Evolutionary conservation across 441 rosid genomes (phyloP), one percentile per base, ranked within the genome.

Genomic region (California macrophylla): DNA sequence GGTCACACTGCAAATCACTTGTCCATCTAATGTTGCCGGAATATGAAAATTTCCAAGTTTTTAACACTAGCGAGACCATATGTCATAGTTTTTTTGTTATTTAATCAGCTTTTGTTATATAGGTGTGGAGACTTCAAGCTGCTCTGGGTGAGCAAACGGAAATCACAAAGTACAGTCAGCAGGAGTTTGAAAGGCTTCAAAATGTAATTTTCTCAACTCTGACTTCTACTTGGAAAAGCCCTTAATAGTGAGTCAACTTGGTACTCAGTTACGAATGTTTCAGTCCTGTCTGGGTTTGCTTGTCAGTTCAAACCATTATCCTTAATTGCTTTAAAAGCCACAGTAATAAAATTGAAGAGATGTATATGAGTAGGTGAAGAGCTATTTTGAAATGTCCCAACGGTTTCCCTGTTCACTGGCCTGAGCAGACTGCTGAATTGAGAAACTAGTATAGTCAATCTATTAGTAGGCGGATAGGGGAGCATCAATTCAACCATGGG

Each of bases 81-180:
- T 38, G 13, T 12, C 42, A 38, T 38, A 38, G 42, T 38, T 38
- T n/a, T 26, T 28, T 60, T 2, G 62, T 38, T 73, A 47, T 62
- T 24, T 45, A 69, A 8, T 50, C 68, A 26, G 76, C 13, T 70
- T 32, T 36, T 69, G 52, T 70, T 38, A 9, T 38, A 38, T 79
- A 93, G 98, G 96, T 94, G 9, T 92, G 97, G 98, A 89, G 94
- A 80, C 98, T 94, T 71, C 98, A 94, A 77, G 98, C 96, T 69
- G 98, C 96, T 77, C 90, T 94, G 38, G 97, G 98, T 36, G 97
- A 92, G 85, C 98, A 91, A 80, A 83, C 89, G 18, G 97, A 92
- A 83, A 91, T 91, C 71, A 90, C 92, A 24, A 89, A 85, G 75
- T 89, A 79, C 73, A 91, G 96, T 78, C 95, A 87, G 82, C 96